Conservation (phyloP, 2,329 filamentous ascomycete genomes). For the Ophiocordyceps camponoti-saundersi region DNA sequence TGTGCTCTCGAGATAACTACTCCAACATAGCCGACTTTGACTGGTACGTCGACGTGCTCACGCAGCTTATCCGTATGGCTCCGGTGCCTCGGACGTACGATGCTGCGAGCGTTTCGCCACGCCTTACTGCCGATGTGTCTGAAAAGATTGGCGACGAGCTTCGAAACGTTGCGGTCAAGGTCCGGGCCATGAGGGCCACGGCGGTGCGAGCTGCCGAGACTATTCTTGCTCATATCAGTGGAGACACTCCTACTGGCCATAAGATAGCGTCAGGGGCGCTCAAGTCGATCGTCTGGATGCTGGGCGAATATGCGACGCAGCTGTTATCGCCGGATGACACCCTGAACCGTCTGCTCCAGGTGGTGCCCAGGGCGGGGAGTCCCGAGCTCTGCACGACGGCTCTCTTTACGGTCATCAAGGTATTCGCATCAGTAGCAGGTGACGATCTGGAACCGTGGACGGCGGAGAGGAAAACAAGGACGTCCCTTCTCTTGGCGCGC, state of each 20-base stretch:
- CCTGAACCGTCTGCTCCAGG: conserved; percentile 57
- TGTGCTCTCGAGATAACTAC: conserved; percentile 85
- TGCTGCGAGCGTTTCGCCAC: conserved; percentile 10
- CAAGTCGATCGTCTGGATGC: conserved; percentile 64
- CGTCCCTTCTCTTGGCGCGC: conserved; percentile 62
- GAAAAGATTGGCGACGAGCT: conserved; percentile 69
- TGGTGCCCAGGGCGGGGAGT: conserved; percentile 36
- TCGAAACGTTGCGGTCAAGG: conserved; percentile 80
- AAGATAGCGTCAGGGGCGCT: conserved; percentile 48
- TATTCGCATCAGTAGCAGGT: conserved; percentile 58
- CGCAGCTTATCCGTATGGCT: conserved; percentile 63
- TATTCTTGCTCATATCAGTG: conserved; percentile 42
- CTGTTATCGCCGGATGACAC: conserved; percentile 54
- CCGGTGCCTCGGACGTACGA: conserved; percentile 28
- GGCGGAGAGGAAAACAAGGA: conserved; percentile 52
- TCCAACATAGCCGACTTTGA: conserved; percentile 78
- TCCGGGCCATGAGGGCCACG: conserved; percentile 63
- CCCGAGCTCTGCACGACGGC: conserved; percentile 59
- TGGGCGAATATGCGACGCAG: conserved; percentile 72
- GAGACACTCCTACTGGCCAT: conserved; percentile 35
- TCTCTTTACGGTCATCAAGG: conserved; percentile 71
- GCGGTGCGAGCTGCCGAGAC: conserved; percentile 74
- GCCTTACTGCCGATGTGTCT: conserved; percentile 30
- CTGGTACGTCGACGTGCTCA: conserved; percentile 87
- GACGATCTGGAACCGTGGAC: conserved; percentile 53